Evolutionary conservation across 257 asterid species (phyloP), one percentile per base, ranked within the genome.

Genomic region (Scutellaria minor): DNA sequence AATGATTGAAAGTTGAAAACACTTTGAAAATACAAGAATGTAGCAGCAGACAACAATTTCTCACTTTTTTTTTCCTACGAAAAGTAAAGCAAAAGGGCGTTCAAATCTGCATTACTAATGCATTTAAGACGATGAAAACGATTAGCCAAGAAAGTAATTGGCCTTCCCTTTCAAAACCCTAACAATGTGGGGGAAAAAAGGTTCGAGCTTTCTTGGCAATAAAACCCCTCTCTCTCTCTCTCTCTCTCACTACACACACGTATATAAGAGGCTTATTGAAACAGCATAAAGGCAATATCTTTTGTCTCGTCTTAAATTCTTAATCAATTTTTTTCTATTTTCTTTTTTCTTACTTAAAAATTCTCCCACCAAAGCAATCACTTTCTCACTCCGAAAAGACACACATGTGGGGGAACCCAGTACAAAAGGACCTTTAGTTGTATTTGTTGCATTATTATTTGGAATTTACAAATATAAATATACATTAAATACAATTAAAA

Each of bases 111-210:
- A 80, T 11, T 56, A 13, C 6, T 35, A 78, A 64, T 65, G 80
- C 58, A 46, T 20, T 51, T 6, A 53, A 54, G 72, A 67, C 50
- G 27, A 46, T 18, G 72, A 63, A 82, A 56, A 70, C 58, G 75
- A 60, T 24, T 41, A 54, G 64, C 57, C 71, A 46, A 52, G 51
- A 61, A 76, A 74, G 71, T 67, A 46, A 63, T 71, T 48, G 13
- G 50, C 73, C 76, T 77, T 68, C 64, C 73, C 76, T 77, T 68
- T 66, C 66, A 55, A 82, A 79, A 77, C 85, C 86, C 85, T 83
- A 81, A 72, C 77, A 60, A 78, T 59, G 79, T 78, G 64, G 46
- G 63, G 45, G 20, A 18, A 62, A 64, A 74, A 68, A 74, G 75
- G 31, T 8, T 53, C 15, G 66, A 54, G 66, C 79, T 75, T 83